phyloP scores from a whole-genome alignment of 306 rosid species.

The Abrus precatorius region DNA sequence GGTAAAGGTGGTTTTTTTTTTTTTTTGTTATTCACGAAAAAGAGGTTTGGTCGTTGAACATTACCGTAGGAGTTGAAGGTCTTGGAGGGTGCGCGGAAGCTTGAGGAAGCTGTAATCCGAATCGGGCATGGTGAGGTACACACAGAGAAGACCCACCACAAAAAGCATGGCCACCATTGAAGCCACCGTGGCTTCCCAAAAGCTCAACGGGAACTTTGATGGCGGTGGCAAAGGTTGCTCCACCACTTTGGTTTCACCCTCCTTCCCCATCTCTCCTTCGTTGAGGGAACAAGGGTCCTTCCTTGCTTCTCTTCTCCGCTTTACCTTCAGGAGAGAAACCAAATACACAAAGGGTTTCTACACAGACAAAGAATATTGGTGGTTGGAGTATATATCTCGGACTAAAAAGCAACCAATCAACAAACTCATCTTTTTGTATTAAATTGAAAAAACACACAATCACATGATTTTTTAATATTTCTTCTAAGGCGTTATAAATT shows the following conservation, averaged over 20 bases:
- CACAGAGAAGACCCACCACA: conserved; percentile 62
- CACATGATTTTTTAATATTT: too few species aligned
- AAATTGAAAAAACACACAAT: too few species aligned
- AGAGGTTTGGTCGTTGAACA: not conserved
- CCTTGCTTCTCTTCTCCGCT: conserved; percentile 28
- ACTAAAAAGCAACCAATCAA: conserved; percentile 2
- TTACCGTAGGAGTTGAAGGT: conserved; percentile 82
- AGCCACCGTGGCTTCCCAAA: conserved; percentile 74
- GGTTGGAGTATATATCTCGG: conserved; percentile 4
- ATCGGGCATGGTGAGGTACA: conserved; percentile 88
- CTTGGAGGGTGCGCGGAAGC: conserved; percentile 88
- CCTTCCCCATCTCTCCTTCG: conserved; percentile 45
- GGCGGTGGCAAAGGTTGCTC: conserved; percentile 25
- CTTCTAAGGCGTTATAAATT: too few species aligned
- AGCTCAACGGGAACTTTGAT: conserved; percentile 65
- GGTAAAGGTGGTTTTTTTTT: not conserved
- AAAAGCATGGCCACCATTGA: conserved; percentile 73
- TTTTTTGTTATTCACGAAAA: not conserved
- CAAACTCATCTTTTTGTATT: not conserved
- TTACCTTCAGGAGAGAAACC: conserved; percentile 19
- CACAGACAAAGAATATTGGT: conserved; percentile 41
- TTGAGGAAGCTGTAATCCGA: conserved; percentile 98
- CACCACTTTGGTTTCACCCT: conserved; percentile 37
- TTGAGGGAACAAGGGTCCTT: not conserved
- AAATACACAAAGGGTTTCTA: not conserved